These are phyloP conservation scores for Pseudocercospora vitis DNA, from an alignment of 2,329 filamentous ascomycete species.

Conservation along the genomic window DNA sequence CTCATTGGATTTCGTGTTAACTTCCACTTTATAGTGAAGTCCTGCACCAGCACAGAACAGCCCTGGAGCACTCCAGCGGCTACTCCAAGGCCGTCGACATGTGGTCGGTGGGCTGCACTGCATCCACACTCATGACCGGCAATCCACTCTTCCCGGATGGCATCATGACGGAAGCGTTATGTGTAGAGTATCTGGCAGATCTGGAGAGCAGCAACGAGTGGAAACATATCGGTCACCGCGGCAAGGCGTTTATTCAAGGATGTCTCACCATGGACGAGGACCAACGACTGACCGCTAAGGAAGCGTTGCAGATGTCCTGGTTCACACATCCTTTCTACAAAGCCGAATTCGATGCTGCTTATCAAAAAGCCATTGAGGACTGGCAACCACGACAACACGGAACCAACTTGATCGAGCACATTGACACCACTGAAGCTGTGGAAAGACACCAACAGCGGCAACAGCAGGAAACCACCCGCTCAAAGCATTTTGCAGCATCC, in stretches of 20 bases:
- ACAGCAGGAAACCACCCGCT: constrained; percentile 9
- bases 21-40: constrained; percentile 38
- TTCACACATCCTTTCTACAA: constrained; percentile 54
- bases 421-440: constrained; percentile 23
- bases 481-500: constrained; percentile 15
- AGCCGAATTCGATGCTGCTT: constrained; percentile 51
- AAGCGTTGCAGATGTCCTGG: constrained; percentile 58
- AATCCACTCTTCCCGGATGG: constrained; percentile 47
- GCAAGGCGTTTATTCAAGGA: constrained; percentile 55
- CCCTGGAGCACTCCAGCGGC: constrained; percentile 36
- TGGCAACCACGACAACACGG: constrained; percentile 47
- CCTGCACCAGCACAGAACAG: constrained; percentile 28
- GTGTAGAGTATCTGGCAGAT: constrained; percentile 39
- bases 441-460: too few relatives aligned
- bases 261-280: constrained; percentile 54
- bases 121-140: constrained; percentile 54
- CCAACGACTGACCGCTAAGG: constrained; percentile 52
- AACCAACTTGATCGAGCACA: constrained; percentile 17
- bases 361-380: constrained; percentile 48
- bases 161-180: constrained; percentile 22
- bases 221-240: constrained; percentile 41
- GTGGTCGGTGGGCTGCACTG: constrained; percentile 61
- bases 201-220: constrained; percentile 49
- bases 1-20: constrained; percentile 11
- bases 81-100: constrained; percentile 62